phyloP scores from a whole-genome alignment of 2,329 filamentous ascomycete genomes.

The Beauveria australis region DNA sequence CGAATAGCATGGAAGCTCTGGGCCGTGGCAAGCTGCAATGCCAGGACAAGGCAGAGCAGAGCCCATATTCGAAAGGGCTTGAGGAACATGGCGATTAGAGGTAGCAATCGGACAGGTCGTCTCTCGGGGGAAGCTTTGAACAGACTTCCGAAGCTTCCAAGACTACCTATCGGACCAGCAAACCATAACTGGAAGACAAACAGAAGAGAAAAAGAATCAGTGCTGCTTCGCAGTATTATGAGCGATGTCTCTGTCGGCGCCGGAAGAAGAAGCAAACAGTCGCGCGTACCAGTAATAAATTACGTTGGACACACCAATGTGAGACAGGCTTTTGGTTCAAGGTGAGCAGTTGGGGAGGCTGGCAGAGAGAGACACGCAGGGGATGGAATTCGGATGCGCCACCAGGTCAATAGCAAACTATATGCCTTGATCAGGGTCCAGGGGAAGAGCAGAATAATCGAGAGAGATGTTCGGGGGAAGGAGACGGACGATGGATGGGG shows the following conservation, averaged over 20 bases:
- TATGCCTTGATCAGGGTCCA: not conserved
- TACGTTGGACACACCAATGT: constrained; percentile 5
- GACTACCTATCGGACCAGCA: not conserved
- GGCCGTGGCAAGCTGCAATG: constrained; percentile 29
- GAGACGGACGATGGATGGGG: not conserved
- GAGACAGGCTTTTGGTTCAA: constrained; percentile 3
- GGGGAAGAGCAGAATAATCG: not conserved
- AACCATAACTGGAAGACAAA: not conserved
- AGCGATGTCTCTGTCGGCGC: not conserved
- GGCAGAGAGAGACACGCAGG: constrained; percentile 8
- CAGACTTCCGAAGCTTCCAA: not conserved
- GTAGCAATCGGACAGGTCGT: not conserved
- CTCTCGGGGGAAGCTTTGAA: not conserved
- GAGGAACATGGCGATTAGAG: constrained; percentile 24
- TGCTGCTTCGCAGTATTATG: not conserved
- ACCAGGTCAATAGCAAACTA: not conserved
- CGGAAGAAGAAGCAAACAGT: constrained; percentile 9
- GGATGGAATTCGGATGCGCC: not conserved
- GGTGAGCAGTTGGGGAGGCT: not conserved
- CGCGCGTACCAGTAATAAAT: constrained; percentile 3
- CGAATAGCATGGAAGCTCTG: constrained; percentile 23
- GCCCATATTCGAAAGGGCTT: constrained; percentile 27
- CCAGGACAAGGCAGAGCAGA: constrained; percentile 31
- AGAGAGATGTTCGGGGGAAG: not conserved
- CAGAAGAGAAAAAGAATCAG: not conserved